Evolutionary conservation across 2,329 filamentous ascomycete genomes (phyloP).

Genomic region (Ascochyta rabiei): DNA sequence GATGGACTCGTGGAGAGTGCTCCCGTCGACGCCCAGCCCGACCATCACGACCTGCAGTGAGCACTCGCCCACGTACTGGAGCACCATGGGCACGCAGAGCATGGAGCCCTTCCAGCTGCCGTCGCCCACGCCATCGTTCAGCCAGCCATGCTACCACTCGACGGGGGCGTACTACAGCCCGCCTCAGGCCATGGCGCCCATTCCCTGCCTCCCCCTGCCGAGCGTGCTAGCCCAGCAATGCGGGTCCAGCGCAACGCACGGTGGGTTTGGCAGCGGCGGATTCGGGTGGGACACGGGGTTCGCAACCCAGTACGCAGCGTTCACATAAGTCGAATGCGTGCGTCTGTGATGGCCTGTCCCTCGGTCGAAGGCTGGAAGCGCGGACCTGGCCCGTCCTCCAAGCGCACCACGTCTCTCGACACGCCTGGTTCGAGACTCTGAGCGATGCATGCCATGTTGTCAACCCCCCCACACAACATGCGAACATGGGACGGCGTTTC

Average conservation of each 20-base stretch:
- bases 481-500: conserved; percentile 62
- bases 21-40: conserved; percentile 85
- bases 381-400: conserved; percentile 52
- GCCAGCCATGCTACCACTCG: conserved; percentile 65
- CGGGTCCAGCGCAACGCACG: conserved; percentile 67
- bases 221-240: conserved; percentile 86
- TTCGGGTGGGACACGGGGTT: conserved; percentile 92
- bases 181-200: conserved; percentile 73
- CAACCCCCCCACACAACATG: conserved; percentile 52
- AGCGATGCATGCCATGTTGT: conserved; percentile 43
- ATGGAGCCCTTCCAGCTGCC: conserved; percentile 74
- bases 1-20: conserved; percentile 87
- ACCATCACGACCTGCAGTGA: conserved; percentile 72
- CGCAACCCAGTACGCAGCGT: conserved; percentile 71
- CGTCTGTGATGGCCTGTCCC: conserved; percentile 33
- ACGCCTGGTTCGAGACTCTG: conserved; percentile 50
- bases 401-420: conserved; percentile 49
- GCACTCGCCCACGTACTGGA: conserved; percentile 76
- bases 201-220: conserved; percentile 79
- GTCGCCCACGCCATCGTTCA: conserved; percentile 81
- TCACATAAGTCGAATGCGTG: conserved; percentile 68
- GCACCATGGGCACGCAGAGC: conserved; percentile 64
- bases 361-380: conserved; percentile 44
- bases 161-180: conserved; percentile 72
- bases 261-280: conserved; percentile 71